A percentile compares a stretch with the other conserved stretches of the same genome.
phyloP scores from a whole-genome alignment of 2,329 filamentous ascomycete genomes.

The Trichophyton verrucosum region DNA sequence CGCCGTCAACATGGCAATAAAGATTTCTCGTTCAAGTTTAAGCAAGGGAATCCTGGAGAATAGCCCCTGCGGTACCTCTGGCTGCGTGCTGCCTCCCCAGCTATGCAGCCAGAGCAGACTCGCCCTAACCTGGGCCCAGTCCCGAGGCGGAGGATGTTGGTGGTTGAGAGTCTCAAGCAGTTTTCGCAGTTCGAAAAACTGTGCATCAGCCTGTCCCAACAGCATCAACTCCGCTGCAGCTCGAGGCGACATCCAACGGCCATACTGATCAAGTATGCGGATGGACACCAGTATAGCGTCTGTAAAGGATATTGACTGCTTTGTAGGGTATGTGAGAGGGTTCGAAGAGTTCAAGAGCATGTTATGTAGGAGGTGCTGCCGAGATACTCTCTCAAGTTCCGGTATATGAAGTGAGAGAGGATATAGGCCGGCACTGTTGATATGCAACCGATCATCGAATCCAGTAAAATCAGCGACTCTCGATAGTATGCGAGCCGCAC shows the following conservation, averaged over 20 bases:
- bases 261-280: conserved; percentile 28
- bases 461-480: conserved; percentile 41
- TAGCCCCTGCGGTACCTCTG: conserved; percentile 28
- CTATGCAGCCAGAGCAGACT: conserved; percentile 49
- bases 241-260: conserved; percentile 26
- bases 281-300: conserved; percentile 31
- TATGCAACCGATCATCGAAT: conserved; percentile 32
- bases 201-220: conserved; percentile 40
- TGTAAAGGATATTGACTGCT: conserved; percentile 30
- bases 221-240: conserved; percentile 40
- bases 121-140: conserved; percentile 38
- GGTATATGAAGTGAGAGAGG: conserved; percentile 22
- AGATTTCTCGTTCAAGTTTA: conserved; percentile 44
- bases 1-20: conserved; percentile 42
- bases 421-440: conserved; percentile 18
- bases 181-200: conserved; percentile 41
- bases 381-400: conserved; percentile 26
- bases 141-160: conserved; percentile 32
- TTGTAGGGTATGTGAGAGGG: conserved; percentile 29
- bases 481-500: conserved; percentile 37
- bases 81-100: conserved; percentile 37
- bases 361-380: conserved; percentile 32
- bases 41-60: conserved; percentile 39
- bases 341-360: conserved; percentile 29
- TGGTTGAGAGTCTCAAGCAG: conserved; percentile 39